These are phyloP conservation scores for Trametes sp. DNA, from an alignment of 1,284 basidiomycete genomes.

Conservation along the genomic window DNA sequence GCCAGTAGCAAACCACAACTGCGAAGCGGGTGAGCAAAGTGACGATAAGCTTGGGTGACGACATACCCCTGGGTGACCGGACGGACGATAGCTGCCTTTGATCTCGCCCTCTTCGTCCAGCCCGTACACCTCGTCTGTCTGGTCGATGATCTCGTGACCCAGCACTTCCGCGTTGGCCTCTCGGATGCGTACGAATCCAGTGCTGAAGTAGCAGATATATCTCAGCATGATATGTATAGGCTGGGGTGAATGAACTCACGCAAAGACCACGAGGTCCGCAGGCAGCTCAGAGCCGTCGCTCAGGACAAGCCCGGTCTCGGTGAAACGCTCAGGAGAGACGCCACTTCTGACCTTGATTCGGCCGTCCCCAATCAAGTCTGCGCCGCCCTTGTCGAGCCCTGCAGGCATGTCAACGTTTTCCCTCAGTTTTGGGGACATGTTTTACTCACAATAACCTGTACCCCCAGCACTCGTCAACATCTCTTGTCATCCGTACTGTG, in stretches of 20 bases:
- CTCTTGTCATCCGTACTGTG: too few species aligned
- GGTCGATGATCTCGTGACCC: conserved; percentile 55
- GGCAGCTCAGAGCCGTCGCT: conserved; percentile 52
- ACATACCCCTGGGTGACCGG: conserved; percentile 45
- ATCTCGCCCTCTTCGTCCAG: conserved; percentile 62
- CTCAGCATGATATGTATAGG: background rate
- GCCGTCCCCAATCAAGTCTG: conserved; percentile 47
- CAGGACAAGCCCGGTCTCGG: conserved; percentile 47
- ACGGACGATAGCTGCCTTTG: conserved; percentile 45
- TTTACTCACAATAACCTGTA: conserved; percentile 26
- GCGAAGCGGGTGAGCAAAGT: background rate
- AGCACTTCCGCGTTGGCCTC: conserved; percentile 45
- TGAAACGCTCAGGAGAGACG: conserved; percentile 45
- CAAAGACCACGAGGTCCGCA: conserved; percentile 56
- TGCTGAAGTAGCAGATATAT: background rate
- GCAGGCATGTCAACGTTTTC: background rate
- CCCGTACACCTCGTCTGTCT: conserved; percentile 59
- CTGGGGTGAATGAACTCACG: conserved; percentile 30
- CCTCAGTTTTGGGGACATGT: background rate
- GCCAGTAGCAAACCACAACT: conserved; percentile 25
- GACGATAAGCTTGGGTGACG: background rate
- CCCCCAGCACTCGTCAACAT: background rate
- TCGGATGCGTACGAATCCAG: conserved; percentile 26
- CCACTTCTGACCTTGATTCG: conserved; percentile 55
- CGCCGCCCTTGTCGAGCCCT: conserved; percentile 45